A percentile compares a stretch with the other conserved stretches of the same genome.
These are phyloP conservation scores for Cafeteria roenbergensis DNA, from an alignment of 108 stramenopile species.

Conservation along the genomic window DNA sequence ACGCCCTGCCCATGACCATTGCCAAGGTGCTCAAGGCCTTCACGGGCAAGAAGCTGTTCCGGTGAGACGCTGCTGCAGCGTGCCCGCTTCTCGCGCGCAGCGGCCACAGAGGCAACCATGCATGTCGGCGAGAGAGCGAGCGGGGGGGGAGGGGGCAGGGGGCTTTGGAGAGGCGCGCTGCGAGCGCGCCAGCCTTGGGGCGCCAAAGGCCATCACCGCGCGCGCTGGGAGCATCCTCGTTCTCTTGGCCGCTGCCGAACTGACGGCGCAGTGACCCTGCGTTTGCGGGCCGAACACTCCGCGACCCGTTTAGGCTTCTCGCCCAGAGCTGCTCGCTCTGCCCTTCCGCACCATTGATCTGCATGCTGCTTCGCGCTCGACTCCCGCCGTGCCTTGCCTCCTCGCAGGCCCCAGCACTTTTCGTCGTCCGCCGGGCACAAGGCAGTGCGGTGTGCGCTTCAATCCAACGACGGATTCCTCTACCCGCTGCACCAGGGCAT, in stretches of 20 bases:
- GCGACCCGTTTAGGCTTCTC: conserved; percentile 42
- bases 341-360: neutral
- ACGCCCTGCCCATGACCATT: conserved; percentile 76
- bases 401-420: conserved; percentile 18
- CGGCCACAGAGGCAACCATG: too few relatives aligned
- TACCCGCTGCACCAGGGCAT: conserved; percentile 96
- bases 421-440: conserved; percentile 5
- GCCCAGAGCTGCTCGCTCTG: neutral
- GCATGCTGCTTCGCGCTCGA: neutral
- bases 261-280: too few relatives aligned
- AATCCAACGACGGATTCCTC: conserved; percentile 82
- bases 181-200: too few relatives aligned
- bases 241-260: too few relatives aligned
- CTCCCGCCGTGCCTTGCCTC: neutral
- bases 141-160: too few relatives aligned
- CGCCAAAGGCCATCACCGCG: too few relatives aligned
- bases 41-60: conserved; percentile 86
- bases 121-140: too few relatives aligned
- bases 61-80: too few relatives aligned
- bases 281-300: conserved; percentile 71
- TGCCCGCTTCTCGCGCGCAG: too few relatives aligned
- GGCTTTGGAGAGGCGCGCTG: too few relatives aligned
- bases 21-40: conserved; percentile 95
- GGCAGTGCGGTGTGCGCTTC: conserved; percentile 41
- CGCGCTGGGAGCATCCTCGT: too few relatives aligned